Evolutionary conservation across 2,329 filamentous ascomycete species (phyloP).

Genomic region (Botrytis byssoidea): DNA sequence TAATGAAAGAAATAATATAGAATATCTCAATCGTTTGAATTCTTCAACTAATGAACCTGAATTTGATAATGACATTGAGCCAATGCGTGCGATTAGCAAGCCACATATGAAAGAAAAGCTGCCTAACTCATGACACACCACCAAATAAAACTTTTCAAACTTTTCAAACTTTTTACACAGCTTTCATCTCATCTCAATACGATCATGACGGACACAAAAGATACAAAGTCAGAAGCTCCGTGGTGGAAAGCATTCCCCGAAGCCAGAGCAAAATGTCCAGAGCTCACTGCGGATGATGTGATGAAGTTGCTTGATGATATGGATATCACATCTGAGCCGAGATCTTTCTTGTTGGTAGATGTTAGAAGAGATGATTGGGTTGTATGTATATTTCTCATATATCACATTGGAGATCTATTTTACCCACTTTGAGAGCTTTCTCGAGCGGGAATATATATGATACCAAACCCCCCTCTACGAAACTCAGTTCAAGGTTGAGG

Average conservation of each 20-base stretch:
- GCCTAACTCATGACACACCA: neutral
- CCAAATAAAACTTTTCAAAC: neutral
- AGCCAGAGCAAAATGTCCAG: slow-evolving; percentile 42
- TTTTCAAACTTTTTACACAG: neutral
- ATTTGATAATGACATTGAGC: neutral
- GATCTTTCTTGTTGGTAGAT: slow-evolving; percentile 51
- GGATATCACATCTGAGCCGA: slow-evolving; percentile 35
- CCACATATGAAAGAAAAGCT: slow-evolving; percentile 9
- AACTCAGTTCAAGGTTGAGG: neutral
- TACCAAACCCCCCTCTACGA: too few relatives aligned
- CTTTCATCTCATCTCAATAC: slow-evolving; percentile 2
- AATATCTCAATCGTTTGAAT: neutral
- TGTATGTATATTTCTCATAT: slow-evolving; percentile 32
- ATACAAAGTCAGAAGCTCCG: slow-evolving; percentile 13
- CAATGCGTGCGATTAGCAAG: neutral
- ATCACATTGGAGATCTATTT: neutral
- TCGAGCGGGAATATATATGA: too few relatives aligned
- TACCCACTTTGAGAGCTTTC: neutral
- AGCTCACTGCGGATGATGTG: slow-evolving; percentile 44
- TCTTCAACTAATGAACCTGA: neutral
- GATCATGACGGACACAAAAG: slow-evolving; percentile 20
- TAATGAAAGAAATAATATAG: slow-evolving; percentile 13
- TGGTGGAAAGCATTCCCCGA: slow-evolving; percentile 43
- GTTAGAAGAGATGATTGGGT: slow-evolving; percentile 54
- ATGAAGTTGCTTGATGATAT: slow-evolving; percentile 44